Conservation (phyloP, 169 alveolate genomes). For the Babesia caballi region DNA sequence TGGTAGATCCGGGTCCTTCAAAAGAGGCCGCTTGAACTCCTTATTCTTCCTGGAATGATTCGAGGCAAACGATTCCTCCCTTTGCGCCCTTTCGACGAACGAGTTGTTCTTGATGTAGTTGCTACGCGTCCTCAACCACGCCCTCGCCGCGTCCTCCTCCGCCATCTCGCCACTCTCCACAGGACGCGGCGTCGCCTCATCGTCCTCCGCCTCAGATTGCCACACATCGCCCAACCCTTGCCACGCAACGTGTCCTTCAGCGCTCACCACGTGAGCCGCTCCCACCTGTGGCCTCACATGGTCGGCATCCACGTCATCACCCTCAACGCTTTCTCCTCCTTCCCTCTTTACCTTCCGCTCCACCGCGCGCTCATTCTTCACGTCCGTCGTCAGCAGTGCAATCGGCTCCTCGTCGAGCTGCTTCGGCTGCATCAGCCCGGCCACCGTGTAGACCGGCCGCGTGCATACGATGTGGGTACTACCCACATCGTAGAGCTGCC, state of each 20-base stretch:
- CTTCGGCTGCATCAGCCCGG: background rate
- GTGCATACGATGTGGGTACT: constrained; percentile 55
- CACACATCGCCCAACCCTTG: too few species aligned
- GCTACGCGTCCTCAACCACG: background rate
- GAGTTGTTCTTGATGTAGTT: background rate
- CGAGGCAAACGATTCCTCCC: background rate
- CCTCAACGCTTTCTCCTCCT: too few species aligned
- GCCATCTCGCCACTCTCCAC: too few species aligned
- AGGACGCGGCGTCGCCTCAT: too few species aligned
- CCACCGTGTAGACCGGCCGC: constrained; percentile 47
- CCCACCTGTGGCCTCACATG: too few species aligned
- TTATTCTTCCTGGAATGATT: background rate
- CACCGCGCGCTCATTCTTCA: too few species aligned
- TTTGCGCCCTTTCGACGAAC: background rate
- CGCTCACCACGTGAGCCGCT: too few species aligned
- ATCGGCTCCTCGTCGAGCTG: background rate
- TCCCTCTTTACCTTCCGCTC: too few species aligned
- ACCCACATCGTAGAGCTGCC: constrained; percentile 18
- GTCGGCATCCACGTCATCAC: too few species aligned
- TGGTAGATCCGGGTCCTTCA: constrained; percentile 18
- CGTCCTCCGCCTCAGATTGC: too few species aligned
- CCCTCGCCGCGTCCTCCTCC: too few species aligned
- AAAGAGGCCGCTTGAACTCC: background rate
- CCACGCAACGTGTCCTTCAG: too few species aligned
- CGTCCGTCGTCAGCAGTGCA: background rate